Percentiles rank a stretch among this genome's conserved stretches.
Evolutionary conservation across 805 yeast species (phyloP).

Genomic region (Sugiyamaella marilandica): DNA sequence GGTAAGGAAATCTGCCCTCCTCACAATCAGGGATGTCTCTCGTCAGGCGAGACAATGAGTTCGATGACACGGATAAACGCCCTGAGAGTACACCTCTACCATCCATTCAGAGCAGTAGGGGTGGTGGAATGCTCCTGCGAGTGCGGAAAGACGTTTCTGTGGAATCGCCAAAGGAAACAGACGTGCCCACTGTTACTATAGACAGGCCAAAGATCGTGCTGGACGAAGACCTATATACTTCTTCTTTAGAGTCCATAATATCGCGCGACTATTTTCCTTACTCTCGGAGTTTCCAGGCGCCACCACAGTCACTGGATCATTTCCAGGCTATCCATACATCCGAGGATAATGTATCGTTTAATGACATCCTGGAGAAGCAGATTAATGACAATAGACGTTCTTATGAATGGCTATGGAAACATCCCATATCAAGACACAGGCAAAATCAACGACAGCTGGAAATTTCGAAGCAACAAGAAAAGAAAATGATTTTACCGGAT

Average conservation of each 20-base stretch:
- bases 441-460: background rate
- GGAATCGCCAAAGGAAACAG: background rate
- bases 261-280: slow-evolving; percentile 14
- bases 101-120: slow-evolving; percentile 8
- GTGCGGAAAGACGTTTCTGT: background rate
- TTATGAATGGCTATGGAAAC: slow-evolving; percentile 23
- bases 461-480: background rate
- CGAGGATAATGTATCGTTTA: slow-evolving; percentile 30
- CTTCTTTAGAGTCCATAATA: slow-evolving; percentile 23
- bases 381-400: slow-evolving; percentile 18
- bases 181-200: background rate
- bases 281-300: background rate
- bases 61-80: no score
- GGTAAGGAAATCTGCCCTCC: no score
- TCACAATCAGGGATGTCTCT: no score
- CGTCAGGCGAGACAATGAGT: no score
- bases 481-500: background rate
- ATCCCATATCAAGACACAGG: background rate
- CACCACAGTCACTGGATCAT: slow-evolving; percentile 10
- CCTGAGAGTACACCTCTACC: background rate
- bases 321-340: slow-evolving; percentile 29
- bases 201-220: slow-evolving; percentile 15
- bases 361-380: slow-evolving; percentile 22
- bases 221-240: slow-evolving; percentile 29
- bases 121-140: slow-evolving; percentile 13